Evolutionary conservation across 2,329 filamentous ascomycete genomes (phyloP), one percentile per base, ranked within the genome.

Genomic region (Aspergillus flavus): DNA sequence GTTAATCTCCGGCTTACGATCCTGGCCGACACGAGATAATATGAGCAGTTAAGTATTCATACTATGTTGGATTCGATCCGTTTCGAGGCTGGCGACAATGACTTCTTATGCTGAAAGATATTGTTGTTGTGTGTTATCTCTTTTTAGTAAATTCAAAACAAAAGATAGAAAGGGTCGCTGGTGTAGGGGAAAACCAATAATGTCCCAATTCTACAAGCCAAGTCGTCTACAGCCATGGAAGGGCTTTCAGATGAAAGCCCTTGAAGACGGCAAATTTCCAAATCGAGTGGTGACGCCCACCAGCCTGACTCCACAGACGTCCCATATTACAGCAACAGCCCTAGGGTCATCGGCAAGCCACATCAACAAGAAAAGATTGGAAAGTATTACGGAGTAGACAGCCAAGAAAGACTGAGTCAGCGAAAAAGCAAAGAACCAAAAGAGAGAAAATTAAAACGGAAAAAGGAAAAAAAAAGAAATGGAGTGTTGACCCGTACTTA

Each of bases 1-100:
- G 21, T 26, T 39, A 55, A 55, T 55, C 52, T 39, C 52, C 52
- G 52, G 52, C n/a, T 55, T 39, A 55, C 52, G n/a, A 55, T 39
- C 32, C 52, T 55, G 26, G 48, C 4, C 14, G 30, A 55, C 3
- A 28, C 11, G 21, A 26, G 30, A 23, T 36, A 41, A 39, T 55
- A n/a, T 2, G 52, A 39, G 28, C 48, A 34, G n/a, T 34, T 52
- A 34, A 34, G 21, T 36, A 11, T 21, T 9, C 41, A 11, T 46
- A 23, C 19, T n/a, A 54, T 34, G 7, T 36, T 1, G 30, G 52
- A 26, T 55, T 14, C 30, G 34, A 39, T 39, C 21, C 19, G n/a
- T 19, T 54, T 36, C 28, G 23, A n/a, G 14, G 7, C 28, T 28
- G 14, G 16, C 46, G 23, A 30, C 46, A 30, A 48, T 28, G 45